Conservation (phyloP, 2,329 filamentous ascomycete genomes). For the Claviceps sp. region DNA sequence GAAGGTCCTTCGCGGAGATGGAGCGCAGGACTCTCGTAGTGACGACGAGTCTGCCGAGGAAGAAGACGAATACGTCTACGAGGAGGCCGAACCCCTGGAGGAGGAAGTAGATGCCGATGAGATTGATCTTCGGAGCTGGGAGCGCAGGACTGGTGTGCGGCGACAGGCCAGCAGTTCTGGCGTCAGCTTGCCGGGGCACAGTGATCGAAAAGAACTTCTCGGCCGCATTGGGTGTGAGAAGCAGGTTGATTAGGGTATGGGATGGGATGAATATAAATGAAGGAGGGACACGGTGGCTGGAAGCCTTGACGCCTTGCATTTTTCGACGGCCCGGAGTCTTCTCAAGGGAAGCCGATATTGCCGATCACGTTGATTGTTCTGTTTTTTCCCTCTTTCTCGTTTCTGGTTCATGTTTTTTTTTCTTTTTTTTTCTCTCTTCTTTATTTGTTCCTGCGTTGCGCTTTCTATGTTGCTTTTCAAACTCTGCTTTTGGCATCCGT, state of each 20-base stretch:
- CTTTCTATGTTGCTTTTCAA: too few species aligned
- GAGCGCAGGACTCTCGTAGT: constrained; percentile 75
- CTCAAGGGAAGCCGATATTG: not conserved
- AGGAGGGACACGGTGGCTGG: not conserved
- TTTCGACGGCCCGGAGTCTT: not conserved
- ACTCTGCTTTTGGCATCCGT: not conserved
- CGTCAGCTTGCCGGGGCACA: constrained; percentile 56
- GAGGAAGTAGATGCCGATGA: constrained; percentile 65
- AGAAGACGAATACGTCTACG: constrained; percentile 38
- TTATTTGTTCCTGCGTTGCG: not conserved
- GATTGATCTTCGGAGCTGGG: constrained; percentile 53
- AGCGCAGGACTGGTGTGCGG: constrained; percentile 41
- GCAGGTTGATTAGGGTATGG: constrained; percentile 36
- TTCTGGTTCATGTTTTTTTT: not conserved
- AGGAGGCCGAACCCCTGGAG: constrained; percentile 47
- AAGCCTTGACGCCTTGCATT: constrained; percentile 5
- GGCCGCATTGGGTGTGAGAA: constrained; percentile 76
- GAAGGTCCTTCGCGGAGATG: constrained; percentile 60
- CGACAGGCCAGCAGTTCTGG: constrained; percentile 40
- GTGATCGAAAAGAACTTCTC: constrained; percentile 67
- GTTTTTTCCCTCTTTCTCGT: not conserved
- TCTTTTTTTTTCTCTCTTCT: not conserved
- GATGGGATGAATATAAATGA: not conserved
- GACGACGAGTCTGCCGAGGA: constrained; percentile 60
- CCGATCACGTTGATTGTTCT: not conserved